Percentiles rank a stretch among this genome's conserved stretches.
Evolutionary conservation across 306 rosid species (phyloP).

Genomic region (Herpetospermum pedunculosum): DNA sequence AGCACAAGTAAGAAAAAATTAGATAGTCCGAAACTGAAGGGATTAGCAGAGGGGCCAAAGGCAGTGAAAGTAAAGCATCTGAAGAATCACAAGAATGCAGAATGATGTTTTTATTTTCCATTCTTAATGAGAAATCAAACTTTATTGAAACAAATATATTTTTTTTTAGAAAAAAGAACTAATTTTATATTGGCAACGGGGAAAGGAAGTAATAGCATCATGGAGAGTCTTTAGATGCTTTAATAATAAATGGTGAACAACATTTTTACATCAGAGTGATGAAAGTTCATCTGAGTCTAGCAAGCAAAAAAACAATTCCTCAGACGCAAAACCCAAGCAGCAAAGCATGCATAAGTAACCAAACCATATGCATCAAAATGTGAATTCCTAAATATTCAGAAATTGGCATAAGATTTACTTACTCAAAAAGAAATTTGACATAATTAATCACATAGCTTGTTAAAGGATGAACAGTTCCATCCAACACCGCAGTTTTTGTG

Average conservation of each 20-base stretch:
- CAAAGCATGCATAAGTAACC: background rate
- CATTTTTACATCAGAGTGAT: background rate
- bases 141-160: background rate
- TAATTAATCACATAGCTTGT: constrained; percentile 95
- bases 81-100: background rate
- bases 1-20: background rate
- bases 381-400: background rate
- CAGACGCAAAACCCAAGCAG: background rate
- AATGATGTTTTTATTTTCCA: background rate
- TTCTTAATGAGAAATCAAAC: background rate
- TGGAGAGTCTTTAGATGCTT: background rate
- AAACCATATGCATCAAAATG: background rate
- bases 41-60: background rate
- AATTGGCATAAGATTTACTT: constrained; percentile 24
- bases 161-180: background rate
- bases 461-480: constrained; percentile 97
- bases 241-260: background rate
- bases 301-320: background rate
- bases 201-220: background rate
- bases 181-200: background rate
- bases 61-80: background rate
- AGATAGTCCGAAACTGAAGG: background rate
- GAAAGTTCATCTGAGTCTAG: background rate
- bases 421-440: constrained; percentile 94
- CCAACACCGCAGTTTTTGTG: constrained; percentile 87